Evolutionary conservation across 495 filamentous ascomycete genomes (phyloP).

Genomic region (Lentithecium fluviatile): DNA sequence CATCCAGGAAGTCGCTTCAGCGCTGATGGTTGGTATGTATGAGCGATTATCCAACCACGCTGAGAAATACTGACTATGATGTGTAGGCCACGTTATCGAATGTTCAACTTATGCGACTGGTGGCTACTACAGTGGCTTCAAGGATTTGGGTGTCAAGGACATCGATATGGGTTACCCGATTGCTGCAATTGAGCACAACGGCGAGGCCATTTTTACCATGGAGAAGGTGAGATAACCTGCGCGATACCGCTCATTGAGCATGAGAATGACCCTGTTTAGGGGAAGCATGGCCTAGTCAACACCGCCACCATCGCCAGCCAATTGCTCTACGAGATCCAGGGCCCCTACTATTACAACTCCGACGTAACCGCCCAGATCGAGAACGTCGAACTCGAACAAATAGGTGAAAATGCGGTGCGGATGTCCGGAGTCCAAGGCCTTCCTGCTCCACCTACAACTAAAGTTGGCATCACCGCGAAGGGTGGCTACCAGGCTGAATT

Average conservation of each 20-base stretch:
- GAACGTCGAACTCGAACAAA: slow-evolving; percentile 20
- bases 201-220: slow-evolving; percentile 25
- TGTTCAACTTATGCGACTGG: slow-evolving; percentile 27
- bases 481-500: slow-evolving; percentile 31
- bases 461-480: slow-evolving; percentile 29
- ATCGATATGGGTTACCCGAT: slow-evolving; percentile 26
- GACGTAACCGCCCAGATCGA: slow-evolving; percentile 28
- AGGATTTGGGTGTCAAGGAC: slow-evolving; percentile 15
- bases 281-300: slow-evolving; percentile 15
- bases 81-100: slow-evolving; percentile 25
- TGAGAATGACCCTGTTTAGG: slow-evolving; percentile 4
- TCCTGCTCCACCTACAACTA: slow-evolving; percentile 26
- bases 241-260: background rate
- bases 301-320: slow-evolving; percentile 12
- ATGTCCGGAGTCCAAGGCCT: slow-evolving; percentile 18
- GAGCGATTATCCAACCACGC: too few species aligned
- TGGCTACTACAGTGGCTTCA: slow-evolving; percentile 26
- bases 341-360: slow-evolving; percentile 22
- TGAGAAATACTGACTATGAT: slow-evolving; percentile 24
- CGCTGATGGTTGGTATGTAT: too few species aligned
- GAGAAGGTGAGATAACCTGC: slow-evolving; percentile 1
- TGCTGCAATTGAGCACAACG: slow-evolving; percentile 2
- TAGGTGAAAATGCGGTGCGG: slow-evolving; percentile 17
- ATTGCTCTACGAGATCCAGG: slow-evolving; percentile 28
- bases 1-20: slow-evolving; percentile 19